Base-by-base conservation (phyloP, 1,139 yeast species). In the Spencermartinsiella ligniputridi region DNA sequence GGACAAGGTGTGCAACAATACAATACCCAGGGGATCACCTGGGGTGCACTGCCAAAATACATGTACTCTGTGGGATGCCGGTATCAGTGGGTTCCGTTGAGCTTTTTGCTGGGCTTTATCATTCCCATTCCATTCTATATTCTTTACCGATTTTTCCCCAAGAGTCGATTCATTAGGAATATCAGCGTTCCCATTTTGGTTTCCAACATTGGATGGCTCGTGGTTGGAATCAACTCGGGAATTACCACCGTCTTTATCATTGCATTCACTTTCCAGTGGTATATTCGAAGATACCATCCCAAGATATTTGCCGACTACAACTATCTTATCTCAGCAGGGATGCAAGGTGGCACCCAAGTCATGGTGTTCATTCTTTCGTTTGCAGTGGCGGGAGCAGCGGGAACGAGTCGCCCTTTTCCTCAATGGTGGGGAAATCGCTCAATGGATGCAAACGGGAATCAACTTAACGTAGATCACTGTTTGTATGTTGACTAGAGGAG, bases 261-360 rank as follows among this genome's bases (percentile, higher is more conserved):
- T 35, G 65, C 63, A 25, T 45, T 60, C 41, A 33, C 50, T 19
- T 57, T 60, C 24, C 65, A 61, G 40, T 58, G 57, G 51, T 51
- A 50, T 38, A 50, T 53, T 35, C 45, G 54, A 41, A 46, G 35
- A 33, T 49, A 53, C 39, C 35, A 51, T 27, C 56, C 57, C 20
- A 40, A 41, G 15, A 36, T 45, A 17, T 53, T 53, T 51, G 40
- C 70, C 46, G 71, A 71, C 48, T 74, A 74, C 55, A 74, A 73
- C 51, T 74, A 74, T 50, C 66, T 74, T n/a, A 60, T 74, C 39
- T 69, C 75, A 22, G 68, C 72, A 52, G 78, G 72, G 1, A 56
- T 74, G 25, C 67, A 74, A 9, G 78, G 77, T 8, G 78, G 78
- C 4, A 44, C 51, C 18, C 55, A 52, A 39, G 51, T 53, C 15